phyloP scores from a whole-genome alignment of 768 basidiomycete genomes.

The Lyophyllum atratum region DNA sequence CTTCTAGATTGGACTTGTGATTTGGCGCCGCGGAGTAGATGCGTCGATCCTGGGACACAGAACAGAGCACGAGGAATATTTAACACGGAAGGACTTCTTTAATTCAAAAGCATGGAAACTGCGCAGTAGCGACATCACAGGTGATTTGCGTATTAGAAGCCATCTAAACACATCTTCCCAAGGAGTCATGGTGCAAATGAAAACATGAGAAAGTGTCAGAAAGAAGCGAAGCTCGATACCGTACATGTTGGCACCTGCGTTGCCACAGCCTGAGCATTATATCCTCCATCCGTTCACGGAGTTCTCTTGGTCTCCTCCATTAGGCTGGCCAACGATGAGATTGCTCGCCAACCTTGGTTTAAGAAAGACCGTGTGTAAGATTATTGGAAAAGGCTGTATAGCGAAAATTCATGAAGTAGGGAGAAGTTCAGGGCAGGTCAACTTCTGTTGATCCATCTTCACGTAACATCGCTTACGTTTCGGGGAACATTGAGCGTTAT shows the following conservation, averaged over 20 bases:
- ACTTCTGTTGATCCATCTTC: conserved; percentile 2
- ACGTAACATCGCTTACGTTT: conserved; percentile 17
- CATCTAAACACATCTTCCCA: conserved; percentile 7
- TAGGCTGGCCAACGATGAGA: conserved; percentile 54
- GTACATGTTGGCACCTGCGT: conserved; percentile 20
- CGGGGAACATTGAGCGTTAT: neutral
- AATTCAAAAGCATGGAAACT: conserved; percentile 13
- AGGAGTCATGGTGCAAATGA: conserved; percentile 13
- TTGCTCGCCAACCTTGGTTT: conserved; percentile 65
- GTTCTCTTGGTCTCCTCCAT: conserved; percentile 79
- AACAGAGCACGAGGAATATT: conserved; percentile 48
- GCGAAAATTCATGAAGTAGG: conserved; percentile 19
- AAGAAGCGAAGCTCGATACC: conserved; percentile 55
- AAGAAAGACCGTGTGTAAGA: conserved; percentile 47
- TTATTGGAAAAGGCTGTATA: conserved; percentile 15
- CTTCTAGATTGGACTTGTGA: conserved; percentile 48
- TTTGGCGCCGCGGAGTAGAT: conserved; percentile 57
- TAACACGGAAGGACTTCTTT: conserved; percentile 47
- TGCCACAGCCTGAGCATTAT: conserved; percentile 62
- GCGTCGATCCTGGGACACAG: conserved; percentile 45
- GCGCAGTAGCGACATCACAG: neutral
- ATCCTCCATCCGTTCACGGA: conserved; percentile 51
- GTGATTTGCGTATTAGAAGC: neutral
- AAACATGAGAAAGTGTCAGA: conserved; percentile 40
- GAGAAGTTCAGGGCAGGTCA: conserved; percentile 40